phyloP scores from a whole-genome alignment of 106 monocot genomes.

The Dioscorea dumetorum region DNA sequence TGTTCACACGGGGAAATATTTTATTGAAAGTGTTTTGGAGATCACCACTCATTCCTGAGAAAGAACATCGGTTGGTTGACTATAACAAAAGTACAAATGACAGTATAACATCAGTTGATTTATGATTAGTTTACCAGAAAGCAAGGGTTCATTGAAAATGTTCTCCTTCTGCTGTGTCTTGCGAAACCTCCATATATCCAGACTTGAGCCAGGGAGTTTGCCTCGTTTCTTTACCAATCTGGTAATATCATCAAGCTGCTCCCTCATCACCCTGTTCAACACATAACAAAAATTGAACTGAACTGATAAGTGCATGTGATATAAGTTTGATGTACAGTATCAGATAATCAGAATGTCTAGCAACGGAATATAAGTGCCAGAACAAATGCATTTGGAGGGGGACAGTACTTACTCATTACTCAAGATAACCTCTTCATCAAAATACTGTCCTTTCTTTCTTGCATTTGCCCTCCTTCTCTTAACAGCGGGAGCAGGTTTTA shows the following conservation, averaged over 20 bases:
- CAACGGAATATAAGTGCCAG: no score
- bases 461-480: slow-evolving; percentile 18
- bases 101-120: not conserved
- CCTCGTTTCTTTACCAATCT: slow-evolving; percentile 43
- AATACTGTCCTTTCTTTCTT: slow-evolving; percentile 28
- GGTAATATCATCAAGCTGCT: slow-evolving; percentile 33
- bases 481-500: slow-evolving; percentile 37
- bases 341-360: no score
- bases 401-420: slow-evolving; percentile 38
- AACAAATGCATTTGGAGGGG: not conserved
- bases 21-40: slow-evolving; percentile 30
- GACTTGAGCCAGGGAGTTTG: slow-evolving; percentile 38
- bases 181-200: slow-evolving; percentile 39
- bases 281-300: no score
- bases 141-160: slow-evolving; percentile 35
- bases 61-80: not conserved
- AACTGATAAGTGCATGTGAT: no score
- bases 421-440: slow-evolving; percentile 49
- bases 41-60: slow-evolving; percentile 37
- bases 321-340: no score
- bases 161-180: slow-evolving; percentile 21
- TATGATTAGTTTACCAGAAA: slow-evolving; percentile 33
- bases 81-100: not conserved
- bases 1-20: slow-evolving; percentile 18
- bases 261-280: slow-evolving; percentile 44